phyloP scores from a whole-genome alignment of 192 early-diverging fungal genomes.

The Dissophora globulifera region DNA sequence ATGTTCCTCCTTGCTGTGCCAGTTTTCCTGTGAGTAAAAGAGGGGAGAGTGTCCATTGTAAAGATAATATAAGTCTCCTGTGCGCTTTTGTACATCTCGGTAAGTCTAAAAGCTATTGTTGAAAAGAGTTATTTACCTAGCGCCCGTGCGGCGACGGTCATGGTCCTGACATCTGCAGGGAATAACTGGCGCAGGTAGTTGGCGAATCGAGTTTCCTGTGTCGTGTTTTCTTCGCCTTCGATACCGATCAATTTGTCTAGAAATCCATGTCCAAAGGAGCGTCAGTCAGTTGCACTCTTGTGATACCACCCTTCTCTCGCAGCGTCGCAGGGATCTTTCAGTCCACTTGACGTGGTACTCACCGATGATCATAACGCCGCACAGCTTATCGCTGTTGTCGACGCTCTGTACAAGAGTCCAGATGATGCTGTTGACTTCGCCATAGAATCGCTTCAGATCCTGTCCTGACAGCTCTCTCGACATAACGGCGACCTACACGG shows the following conservation, averaged over 20 bases:
- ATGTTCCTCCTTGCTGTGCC: slow-evolving; percentile 70
- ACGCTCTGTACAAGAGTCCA: slow-evolving; percentile 82
- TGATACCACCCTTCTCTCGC: too few species aligned
- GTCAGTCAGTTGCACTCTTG: too few species aligned
- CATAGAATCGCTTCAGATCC: slow-evolving; percentile 76
- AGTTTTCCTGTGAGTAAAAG: slow-evolving; percentile 62
- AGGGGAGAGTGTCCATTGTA: too few species aligned
- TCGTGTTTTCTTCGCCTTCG: slow-evolving; percentile 83
- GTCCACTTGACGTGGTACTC: too few species aligned
- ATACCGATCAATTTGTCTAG: slow-evolving; percentile 85
- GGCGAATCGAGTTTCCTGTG: slow-evolving; percentile 79
- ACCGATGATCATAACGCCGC: slow-evolving; percentile 86
- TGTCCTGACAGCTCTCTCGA: slow-evolving; percentile 78
- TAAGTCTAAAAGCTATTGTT: too few species aligned
- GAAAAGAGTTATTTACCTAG: slow-evolving; percentile 74
- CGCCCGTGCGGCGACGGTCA: slow-evolving; percentile 77
- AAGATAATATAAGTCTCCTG: too few species aligned
- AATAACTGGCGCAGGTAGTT: slow-evolving; percentile 85
- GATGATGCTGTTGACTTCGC: slow-evolving; percentile 82
- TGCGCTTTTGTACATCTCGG: too few species aligned
- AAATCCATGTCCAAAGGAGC: too few species aligned
- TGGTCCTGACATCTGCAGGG: slow-evolving; percentile 74
- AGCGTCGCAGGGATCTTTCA: too few species aligned
- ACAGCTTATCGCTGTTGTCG: slow-evolving; percentile 82
- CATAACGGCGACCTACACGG: slow-evolving; percentile 36